Conservation (phyloP, 345 rosid species). For the Salix purpurea region DNA sequence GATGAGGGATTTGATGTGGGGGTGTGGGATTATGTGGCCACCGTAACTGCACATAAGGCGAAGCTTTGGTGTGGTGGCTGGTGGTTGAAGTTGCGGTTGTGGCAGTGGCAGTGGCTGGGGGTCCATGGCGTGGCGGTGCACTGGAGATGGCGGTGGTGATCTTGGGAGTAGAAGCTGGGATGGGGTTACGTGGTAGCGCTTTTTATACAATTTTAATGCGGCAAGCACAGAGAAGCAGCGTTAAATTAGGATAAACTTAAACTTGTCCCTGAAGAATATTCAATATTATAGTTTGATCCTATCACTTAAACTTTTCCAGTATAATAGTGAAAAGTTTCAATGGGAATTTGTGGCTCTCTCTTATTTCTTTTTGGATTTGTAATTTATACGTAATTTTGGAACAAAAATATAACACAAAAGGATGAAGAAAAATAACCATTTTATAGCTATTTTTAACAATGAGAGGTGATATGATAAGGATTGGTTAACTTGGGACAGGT, state of each 20-base stretch:
- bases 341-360: neutral
- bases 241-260: neutral
- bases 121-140: neutral
- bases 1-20: slow-evolving; percentile 41
- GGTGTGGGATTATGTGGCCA: slow-evolving; percentile 52
- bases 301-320: neutral
- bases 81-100: neutral
- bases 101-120: slow-evolving; percentile 8
- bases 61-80: slow-evolving; percentile 27
- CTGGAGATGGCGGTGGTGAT: neutral
- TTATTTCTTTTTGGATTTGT: neutral
- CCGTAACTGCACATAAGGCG: slow-evolving; percentile 87
- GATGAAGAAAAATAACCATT: neutral
- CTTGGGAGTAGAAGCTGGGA: neutral
- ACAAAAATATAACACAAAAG: neutral
- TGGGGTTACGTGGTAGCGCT: neutral
- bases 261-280: neutral
- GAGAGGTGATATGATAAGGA: neutral
- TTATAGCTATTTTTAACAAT: neutral
- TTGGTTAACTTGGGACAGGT: neutral
- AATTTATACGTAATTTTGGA: neutral
- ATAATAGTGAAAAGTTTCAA: neutral
- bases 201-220: neutral
- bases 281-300: neutral
- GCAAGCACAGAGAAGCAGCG: neutral